Percentiles rank a stretch among this genome's conserved stretches.
Evolutionary conservation across 164 flowering plant species (phyloP).

Genomic region (Protea cynaroides): DNA sequence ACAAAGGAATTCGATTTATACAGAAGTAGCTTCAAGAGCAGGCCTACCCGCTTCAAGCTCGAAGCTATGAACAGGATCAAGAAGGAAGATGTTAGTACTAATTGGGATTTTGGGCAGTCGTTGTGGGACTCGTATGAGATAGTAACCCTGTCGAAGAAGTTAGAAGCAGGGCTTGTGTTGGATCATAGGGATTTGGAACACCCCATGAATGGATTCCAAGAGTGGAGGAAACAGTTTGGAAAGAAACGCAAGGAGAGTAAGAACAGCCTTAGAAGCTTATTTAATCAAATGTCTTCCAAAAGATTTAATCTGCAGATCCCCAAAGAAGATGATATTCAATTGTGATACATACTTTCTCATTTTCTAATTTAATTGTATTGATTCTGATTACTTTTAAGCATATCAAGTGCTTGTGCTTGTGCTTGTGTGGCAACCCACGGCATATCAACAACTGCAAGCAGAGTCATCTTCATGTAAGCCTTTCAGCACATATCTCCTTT

Average conservation of each 20-base stretch:
- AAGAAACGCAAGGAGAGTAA: slow-evolving; percentile 51
- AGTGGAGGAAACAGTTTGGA: background rate
- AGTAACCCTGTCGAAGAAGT: slow-evolving; percentile 55
- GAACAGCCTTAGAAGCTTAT: slow-evolving; percentile 70
- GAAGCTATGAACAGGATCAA: slow-evolving; percentile 43
- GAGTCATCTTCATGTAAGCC: too few relatives aligned
- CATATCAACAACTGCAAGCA: too few relatives aligned
- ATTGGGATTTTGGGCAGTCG: slow-evolving; percentile 76
- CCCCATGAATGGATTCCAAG: slow-evolving; percentile 17
- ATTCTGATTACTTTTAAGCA: background rate
- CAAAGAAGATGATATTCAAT: slow-evolving; percentile 10
- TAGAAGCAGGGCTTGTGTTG: slow-evolving; percentile 52
- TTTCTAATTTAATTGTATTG: background rate
- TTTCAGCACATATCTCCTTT: background rate
- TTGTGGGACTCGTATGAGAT: slow-evolving; percentile 90
- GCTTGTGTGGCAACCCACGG: too few relatives aligned
- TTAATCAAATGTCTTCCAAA: slow-evolving; percentile 45
- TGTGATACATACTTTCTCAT: slow-evolving; percentile 9
- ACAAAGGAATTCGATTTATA: slow-evolving; percentile 55
- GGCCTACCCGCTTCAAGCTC: slow-evolving; percentile 68
- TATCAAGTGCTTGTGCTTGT: too few relatives aligned
- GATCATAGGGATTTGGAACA: slow-evolving; percentile 30
- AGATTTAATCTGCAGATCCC: slow-evolving; percentile 28
- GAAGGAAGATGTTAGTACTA: slow-evolving; percentile 2
- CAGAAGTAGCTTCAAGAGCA: slow-evolving; percentile 29